These are phyloP conservation scores for Rhynchospora pubera DNA, from an alignment of 176 grass and related monocot species.

Conservation along the genomic window DNA sequence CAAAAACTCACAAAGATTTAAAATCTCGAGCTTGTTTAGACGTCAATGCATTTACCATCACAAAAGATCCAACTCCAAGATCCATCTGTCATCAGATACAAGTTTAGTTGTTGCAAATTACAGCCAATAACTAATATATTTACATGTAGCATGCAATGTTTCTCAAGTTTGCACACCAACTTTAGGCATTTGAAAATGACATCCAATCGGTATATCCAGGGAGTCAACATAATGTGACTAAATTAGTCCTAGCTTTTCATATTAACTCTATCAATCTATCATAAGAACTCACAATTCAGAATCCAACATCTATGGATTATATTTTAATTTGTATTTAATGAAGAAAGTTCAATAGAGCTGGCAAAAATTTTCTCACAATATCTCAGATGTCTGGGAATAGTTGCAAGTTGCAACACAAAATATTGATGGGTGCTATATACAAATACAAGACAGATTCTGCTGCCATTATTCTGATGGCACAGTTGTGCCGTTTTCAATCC, in stretches of 20 bases:
- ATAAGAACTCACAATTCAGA: not conserved
- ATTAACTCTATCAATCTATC: not conserved
- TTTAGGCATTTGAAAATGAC: not conserved
- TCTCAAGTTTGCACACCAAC: not conserved
- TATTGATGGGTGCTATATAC: not conserved
- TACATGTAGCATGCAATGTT: not conserved
- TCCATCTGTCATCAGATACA: slow-evolving; percentile 71
- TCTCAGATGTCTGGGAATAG: not conserved
- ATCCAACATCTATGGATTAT: too few species aligned
- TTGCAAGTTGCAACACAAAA: not conserved
- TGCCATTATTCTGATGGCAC: not conserved
- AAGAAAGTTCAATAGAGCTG: too few species aligned
- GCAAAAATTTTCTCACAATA: not conserved
- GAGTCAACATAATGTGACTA: not conserved
- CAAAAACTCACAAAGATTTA: slow-evolving; percentile 32
- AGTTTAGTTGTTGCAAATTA: slow-evolving; percentile 21
- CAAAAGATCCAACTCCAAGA: slow-evolving; percentile 94
- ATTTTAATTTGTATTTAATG: not conserved
- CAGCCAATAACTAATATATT: not conserved
- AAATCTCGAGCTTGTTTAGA: slow-evolving; percentile 71
- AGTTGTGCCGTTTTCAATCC: not conserved
- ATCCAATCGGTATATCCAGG: not conserved
- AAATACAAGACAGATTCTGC: not conserved
- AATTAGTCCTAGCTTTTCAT: not conserved
- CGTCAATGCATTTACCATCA: slow-evolving; percentile 80